These are phyloP conservation scores for Aspergillus piperis DNA, from an alignment of 2,329 filamentous ascomycete genomes.

Conservation along the genomic window DNA sequence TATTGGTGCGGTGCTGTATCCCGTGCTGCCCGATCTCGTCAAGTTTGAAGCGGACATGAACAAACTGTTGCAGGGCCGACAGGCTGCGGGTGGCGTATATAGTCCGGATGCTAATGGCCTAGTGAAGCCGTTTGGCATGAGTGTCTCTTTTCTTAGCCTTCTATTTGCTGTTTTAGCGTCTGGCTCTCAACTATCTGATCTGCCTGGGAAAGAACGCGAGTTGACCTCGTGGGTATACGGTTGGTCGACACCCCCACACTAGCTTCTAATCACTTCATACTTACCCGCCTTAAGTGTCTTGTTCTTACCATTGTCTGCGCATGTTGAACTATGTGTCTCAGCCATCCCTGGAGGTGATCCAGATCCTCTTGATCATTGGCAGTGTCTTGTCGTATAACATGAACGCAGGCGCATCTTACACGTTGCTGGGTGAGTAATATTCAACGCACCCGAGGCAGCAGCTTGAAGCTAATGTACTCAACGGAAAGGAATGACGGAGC, in stretches of 20 bases:
- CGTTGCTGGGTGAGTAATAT: slow-evolving; percentile 52
- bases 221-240: slow-evolving; percentile 65
- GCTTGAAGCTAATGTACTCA: slow-evolving; percentile 7
- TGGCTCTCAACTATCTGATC: slow-evolving; percentile 60
- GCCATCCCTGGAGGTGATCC: slow-evolving; percentile 61
- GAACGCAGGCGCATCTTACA: slow-evolving; percentile 66
- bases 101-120: slow-evolving; percentile 50
- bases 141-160: slow-evolving; percentile 59
- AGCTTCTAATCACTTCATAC: slow-evolving; percentile 6
- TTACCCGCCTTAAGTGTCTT: slow-evolving; percentile 55
- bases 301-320: slow-evolving; percentile 64
- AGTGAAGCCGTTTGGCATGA: slow-evolving; percentile 59
- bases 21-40: slow-evolving; percentile 56
- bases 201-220: slow-evolving; percentile 60
- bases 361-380: slow-evolving; percentile 62
- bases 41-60: slow-evolving; percentile 54
- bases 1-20: slow-evolving; percentile 59
- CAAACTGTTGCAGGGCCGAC: slow-evolving; percentile 54
- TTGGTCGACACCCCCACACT: slow-evolving; percentile 32
- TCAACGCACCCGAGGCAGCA: neutral
- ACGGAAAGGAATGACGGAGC: slow-evolving; percentile 33
- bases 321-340: slow-evolving; percentile 66
- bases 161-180: slow-evolving; percentile 64
- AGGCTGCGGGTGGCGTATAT: slow-evolving; percentile 43
- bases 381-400: slow-evolving; percentile 65